A percentile compares a stretch with the other conserved stretches of the same genome.
These are phyloP conservation scores for Posidonia oceanica DNA, from an alignment of 116 monocot species.

Conservation along the genomic window DNA sequence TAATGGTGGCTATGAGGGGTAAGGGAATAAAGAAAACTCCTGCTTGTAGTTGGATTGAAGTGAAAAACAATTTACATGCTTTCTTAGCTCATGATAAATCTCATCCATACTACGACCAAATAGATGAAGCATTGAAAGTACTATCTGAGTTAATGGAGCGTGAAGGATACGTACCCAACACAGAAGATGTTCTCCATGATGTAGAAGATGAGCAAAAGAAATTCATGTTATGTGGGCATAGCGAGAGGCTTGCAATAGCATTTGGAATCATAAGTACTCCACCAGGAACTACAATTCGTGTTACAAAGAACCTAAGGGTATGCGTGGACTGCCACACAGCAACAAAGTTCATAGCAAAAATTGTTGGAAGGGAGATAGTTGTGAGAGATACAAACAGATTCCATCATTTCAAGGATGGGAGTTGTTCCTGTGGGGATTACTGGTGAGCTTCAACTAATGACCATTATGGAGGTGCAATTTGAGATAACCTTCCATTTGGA, in stretches of 20 bases:
- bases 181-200: conserved; percentile 64
- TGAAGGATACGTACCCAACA: conserved; percentile 66
- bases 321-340: conserved; percentile 69
- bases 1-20: conserved; percentile 35
- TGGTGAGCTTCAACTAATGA: conserved; percentile 22
- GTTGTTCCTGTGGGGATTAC: conserved; percentile 72
- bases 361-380: conserved; percentile 73
- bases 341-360: conserved; percentile 59
- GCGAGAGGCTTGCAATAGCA: conserved; percentile 79
- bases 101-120: conserved; percentile 45
- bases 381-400: conserved; percentile 70
- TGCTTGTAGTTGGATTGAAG: conserved; percentile 83
- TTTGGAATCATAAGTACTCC: conserved; percentile 80
- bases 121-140: conserved; percentile 35
- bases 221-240: conserved; percentile 51
- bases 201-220: conserved; percentile 80
- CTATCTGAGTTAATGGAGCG: conserved; percentile 48
- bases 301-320: conserved; percentile 75
- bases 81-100: conserved; percentile 65
- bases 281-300: conserved; percentile 54
- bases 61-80: conserved; percentile 49
- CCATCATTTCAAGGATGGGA: conserved; percentile 66
- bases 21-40: conserved; percentile 63
- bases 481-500: no score
- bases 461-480: background rate